Base-by-base conservation (phyloP, 192 early-diverging fungal species). In the Coemansia sp. region DNA sequence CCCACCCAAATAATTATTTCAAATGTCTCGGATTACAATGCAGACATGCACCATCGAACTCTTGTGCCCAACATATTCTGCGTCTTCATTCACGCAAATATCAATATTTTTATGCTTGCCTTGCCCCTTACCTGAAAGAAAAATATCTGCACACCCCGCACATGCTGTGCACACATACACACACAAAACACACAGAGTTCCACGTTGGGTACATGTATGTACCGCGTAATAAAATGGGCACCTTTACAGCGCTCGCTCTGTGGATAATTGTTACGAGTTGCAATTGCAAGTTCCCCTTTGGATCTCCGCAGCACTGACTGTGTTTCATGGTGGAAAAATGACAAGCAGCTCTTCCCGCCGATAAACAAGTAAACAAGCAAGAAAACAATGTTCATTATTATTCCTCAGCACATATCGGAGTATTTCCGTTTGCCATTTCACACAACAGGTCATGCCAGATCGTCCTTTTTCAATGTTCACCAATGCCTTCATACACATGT, bases 21-120 rank as follows among this genome's bases (percentile, higher is more conserved):
- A 54, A n/a, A 25, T 17, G 29, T n/a, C 23, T 54, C 23, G 52
- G 30, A 30, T 54, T 54, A 54, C 28, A 54, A 54, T 54, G 52
- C 30, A 54, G 30, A 30, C 29, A 33, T 33, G 30, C 52, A 54
- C 30, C 30, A 30, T 31, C 17, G 28, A 54, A 14, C 14, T 25
- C 27, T 2, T 54, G 27, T 33, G 29, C 29, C 17, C 17, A 4
- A 15, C 28, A 31, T 6, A 20, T 54, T 54, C 15, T 50, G 28
- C 23, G 7, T 54, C 30, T 8, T 19, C 29, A 54, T 54, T 3
- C 52, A n/a, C 52, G 33, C 30, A 7, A 30, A 54, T 19, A 15
- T 17, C 29, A 31, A 2, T 31, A 7, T 54, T 17, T 7, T 54
- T 33, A 31, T 30, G 30, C 17, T 7, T 19, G 20, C 4, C 17